Evolutionary conservation across 208 protist genomes (phyloP).

Genomic region (Trypanosoma caninum): DNA sequence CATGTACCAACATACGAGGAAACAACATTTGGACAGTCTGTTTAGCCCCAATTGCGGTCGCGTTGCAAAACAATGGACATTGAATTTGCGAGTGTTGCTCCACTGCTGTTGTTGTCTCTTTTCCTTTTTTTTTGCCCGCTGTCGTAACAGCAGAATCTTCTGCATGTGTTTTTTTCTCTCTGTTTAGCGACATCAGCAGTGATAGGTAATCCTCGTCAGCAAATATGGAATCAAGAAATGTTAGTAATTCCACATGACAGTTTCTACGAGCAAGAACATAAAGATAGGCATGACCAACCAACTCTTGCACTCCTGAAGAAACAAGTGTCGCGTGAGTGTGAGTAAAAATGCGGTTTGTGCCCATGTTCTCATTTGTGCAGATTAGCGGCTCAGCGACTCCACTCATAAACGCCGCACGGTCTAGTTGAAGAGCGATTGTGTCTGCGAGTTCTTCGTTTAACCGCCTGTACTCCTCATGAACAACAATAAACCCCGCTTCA

Average conservation of each 20-base stretch:
- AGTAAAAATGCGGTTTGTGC: conserved; percentile 6
- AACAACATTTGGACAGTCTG: conserved; percentile 68
- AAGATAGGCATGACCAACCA: conserved; percentile 66
- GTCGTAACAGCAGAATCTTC: neutral
- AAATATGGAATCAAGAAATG: conserved; percentile 42
- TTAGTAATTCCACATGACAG: conserved; percentile 54
- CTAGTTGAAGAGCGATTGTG: conserved; percentile 49
- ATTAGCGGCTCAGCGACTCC: conserved; percentile 3
- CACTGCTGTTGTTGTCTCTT: neutral
- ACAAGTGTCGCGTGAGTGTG: conserved; percentile 18
- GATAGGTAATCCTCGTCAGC: conserved; percentile 37
- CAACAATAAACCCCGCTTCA: conserved; percentile 82
- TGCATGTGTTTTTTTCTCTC: neutral
- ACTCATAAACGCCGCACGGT: conserved; percentile 33
- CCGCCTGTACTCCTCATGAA: conserved; percentile 73
- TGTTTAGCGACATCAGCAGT: conserved; percentile 10
- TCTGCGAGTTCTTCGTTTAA: conserved; percentile 74
- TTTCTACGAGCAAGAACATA: conserved; percentile 70
- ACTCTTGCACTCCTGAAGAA: conserved; percentile 25
- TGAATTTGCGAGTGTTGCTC: conserved; percentile 12
- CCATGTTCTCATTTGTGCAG: neutral
- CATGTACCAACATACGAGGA: conserved; percentile 71
- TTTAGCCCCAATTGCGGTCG: conserved; percentile 28
- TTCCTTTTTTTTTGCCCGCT: conserved; percentile 1
- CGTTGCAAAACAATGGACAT: conserved; percentile 30